A percentile compares a stretch with the other conserved stretches of the same genome.
Conservation (phyloP, 192 early-diverging fungal species). For the Coemansia sp. region DNA sequence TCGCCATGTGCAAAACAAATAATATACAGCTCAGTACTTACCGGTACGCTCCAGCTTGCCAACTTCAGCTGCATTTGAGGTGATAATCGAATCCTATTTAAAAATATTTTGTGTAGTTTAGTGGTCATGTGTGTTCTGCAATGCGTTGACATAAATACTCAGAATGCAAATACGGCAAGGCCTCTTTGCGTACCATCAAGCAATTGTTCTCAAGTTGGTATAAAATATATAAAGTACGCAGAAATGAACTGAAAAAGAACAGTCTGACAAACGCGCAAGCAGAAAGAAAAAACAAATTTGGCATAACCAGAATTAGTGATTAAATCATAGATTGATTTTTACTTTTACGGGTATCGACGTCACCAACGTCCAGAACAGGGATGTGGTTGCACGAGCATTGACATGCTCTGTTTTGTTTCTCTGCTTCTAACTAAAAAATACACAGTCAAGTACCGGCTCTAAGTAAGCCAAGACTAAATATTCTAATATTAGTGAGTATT, state of each 20-base stretch:
- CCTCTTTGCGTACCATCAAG: not conserved
- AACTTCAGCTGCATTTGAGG: slow-evolving; percentile 46
- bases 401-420: too few relatives aligned
- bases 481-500: slow-evolving; percentile 35
- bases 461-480: slow-evolving; percentile 80
- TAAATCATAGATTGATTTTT: not conserved
- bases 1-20: not conserved
- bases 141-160: not conserved
- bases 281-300: not conserved
- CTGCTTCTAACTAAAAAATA: slow-evolving; percentile 43
- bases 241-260: not conserved
- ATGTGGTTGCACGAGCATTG: not conserved
- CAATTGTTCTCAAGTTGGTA: not conserved
- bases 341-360: not conserved
- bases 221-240: slow-evolving; percentile 2
- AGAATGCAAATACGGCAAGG: not conserved
- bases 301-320: not conserved
- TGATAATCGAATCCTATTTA: slow-evolving; percentile 52
- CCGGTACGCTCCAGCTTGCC: slow-evolving; percentile 54
- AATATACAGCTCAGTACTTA: slow-evolving; percentile 7
- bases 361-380: not conserved
- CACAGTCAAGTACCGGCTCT: slow-evolving; percentile 72
- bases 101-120: not conserved
- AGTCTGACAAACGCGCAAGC: not conserved
- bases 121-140: not conserved